Percentiles rank a stretch among this genome's conserved stretches.
These are phyloP conservation scores for Sporothrix inflata DNA, from an alignment of 2,329 filamentous ascomycete species.

Conservation along the genomic window DNA sequence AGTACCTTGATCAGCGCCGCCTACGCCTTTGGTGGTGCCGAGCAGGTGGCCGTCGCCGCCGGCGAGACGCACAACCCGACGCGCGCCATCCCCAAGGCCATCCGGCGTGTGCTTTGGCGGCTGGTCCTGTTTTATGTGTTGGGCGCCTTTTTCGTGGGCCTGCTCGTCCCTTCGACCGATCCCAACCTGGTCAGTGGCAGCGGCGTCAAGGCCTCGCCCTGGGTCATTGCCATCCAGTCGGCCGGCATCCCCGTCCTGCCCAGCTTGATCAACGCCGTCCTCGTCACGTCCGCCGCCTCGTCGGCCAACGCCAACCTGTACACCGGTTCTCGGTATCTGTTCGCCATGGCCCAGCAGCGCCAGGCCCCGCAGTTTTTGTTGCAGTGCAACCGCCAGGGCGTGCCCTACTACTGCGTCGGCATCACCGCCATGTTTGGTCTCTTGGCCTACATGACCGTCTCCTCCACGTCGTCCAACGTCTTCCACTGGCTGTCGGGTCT, in stretches of 20 bases:
- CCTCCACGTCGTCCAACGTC: constrained; percentile 35
- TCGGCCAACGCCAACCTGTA: constrained; percentile 68
- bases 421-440: constrained; percentile 62
- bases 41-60: constrained; percentile 63
- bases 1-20: constrained; percentile 53
- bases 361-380: constrained; percentile 61
- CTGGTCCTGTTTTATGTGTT: constrained; percentile 41
- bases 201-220: constrained; percentile 53
- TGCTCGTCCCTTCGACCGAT: constrained; percentile 38
- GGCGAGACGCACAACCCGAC: constrained; percentile 66
- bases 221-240: constrained; percentile 73
- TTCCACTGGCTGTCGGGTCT: constrained; percentile 34
- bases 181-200: constrained; percentile 39
- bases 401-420: constrained; percentile 61
- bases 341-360: constrained; percentile 61
- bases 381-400: constrained; percentile 54
- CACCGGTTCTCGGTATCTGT: constrained; percentile 61
- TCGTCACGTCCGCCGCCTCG: constrained; percentile 72
- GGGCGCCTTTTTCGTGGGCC: constrained; percentile 40
- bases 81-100: constrained; percentile 66
- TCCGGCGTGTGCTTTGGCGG: constrained; percentile 47
- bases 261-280: constrained; percentile 74
- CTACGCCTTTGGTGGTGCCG: constrained; percentile 64
- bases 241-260: constrained; percentile 70
- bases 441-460: constrained; percentile 69